Evolutionary conservation across 83 land plant species (phyloP).

Genomic region (Picea mariana): DNA sequence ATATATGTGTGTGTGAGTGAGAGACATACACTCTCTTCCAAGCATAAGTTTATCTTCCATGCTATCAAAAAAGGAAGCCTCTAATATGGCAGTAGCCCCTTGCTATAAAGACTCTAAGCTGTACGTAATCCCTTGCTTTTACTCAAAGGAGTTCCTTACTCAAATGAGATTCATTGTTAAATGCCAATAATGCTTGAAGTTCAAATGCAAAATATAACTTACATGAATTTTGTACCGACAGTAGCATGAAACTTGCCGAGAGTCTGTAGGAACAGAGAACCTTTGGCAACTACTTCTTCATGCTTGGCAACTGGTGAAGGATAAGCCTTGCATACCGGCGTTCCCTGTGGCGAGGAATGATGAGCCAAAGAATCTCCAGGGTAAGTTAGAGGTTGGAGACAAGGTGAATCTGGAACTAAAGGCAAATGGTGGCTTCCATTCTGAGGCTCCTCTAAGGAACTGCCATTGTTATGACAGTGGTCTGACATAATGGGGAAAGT

Average conservation of each 20-base stretch:
- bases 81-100: background rate
- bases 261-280: conserved; percentile 31
- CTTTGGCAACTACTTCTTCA: conserved; percentile 36
- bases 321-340: conserved; percentile 19
- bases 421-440: background rate
- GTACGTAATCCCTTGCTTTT: background rate
- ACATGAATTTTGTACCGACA: conserved; percentile 64
- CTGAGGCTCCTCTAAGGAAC: background rate
- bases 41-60: background rate
- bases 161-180: background rate
- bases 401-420: background rate
- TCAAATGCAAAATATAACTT: conserved; percentile 9
- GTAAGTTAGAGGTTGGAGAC: background rate
- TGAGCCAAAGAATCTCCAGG: background rate
- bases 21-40: too few relatives aligned
- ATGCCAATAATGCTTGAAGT: background rate
- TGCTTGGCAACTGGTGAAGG: conserved; percentile 37
- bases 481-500: background rate
- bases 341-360: background rate
- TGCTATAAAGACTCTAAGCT: background rate
- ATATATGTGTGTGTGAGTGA: too few relatives aligned
- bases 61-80: background rate
- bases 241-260: conserved; percentile 49
- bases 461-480: conserved; percentile 1
- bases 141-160: background rate